Base-by-base conservation (phyloP, 2,329 filamentous ascomycete species). In the Penicillium concentricum region DNA sequence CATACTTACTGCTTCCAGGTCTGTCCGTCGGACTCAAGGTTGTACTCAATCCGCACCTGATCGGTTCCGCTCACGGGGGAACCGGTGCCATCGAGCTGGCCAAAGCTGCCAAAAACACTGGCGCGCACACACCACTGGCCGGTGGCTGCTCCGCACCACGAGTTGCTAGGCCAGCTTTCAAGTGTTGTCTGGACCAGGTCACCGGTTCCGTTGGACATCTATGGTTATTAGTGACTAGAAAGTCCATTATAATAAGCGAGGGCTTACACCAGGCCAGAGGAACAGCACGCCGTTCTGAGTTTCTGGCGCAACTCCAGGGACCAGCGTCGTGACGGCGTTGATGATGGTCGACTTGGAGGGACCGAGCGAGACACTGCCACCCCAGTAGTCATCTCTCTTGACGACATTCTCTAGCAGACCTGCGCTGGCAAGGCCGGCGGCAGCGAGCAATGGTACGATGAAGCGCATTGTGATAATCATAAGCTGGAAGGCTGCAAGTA, bases 161-260 rank as follows among this genome's bases (percentile, higher is more conserved):
- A 61, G 59, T 78, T 78, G 39, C 68, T 67, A 8, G 70, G 58
- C 76, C 74, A 78, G 20, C 69, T 71, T 59, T 79, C 75, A 5
- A 78, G 65, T 0, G 75, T 78, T 0, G 75, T 74, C 57, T 78
- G 76, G 44, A 79, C 63, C 16, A 79, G 65, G 48, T 79, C 72
- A 1, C 76, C 75, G 3, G 76, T 79, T 38, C 76, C 75, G 59
- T 78, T 79, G 51, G 72, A 76, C 73, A 79, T 78, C 52, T 55
- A 22, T 13, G 2, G 5, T 12, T 18, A 5, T 51, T 24, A 35
- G 45, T 13, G 12, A 20, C 15, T 0, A 7, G 3, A n/a, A 7
- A 6, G 5, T 3, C 10, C 6, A 10, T 16, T 4, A 8, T 10
- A 15, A 24, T 3, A 28, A 4, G 7, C 2, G 5, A 20, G 6